Evolutionary conservation across 129 eudicot species (phyloP).

Genomic region (Sambucus nigra): DNA sequence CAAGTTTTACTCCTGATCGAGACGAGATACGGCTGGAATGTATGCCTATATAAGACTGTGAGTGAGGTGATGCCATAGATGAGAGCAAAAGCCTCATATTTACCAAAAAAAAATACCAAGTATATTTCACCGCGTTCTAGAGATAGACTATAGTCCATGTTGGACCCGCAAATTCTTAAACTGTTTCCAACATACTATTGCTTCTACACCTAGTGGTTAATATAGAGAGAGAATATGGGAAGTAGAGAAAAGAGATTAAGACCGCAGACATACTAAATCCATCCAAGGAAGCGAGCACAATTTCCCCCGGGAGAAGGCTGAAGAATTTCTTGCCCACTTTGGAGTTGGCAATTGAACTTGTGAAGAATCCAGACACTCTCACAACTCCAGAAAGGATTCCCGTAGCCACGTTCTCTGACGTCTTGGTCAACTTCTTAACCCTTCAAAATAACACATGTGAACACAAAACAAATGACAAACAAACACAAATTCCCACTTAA

Average conservation of each 20-base stretch:
- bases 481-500: neutral
- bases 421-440: constrained; percentile 71
- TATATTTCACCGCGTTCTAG: no score
- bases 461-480: neutral
- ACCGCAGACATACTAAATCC: constrained; percentile 61
- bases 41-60: no score
- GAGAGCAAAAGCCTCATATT: no score
- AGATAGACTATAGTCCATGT: no score
- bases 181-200: no score
- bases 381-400: constrained; percentile 86
- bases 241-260: neutral
- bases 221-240: no score
- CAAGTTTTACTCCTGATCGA: no score
- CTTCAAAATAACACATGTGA: constrained; percentile 13
- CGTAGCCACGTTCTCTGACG: constrained; percentile 70
- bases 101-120: no score
- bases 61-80: no score
- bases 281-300: constrained; percentile 78
- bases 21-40: no score
- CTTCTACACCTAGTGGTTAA: no score
- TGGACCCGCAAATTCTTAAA: no score
- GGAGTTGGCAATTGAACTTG: constrained; percentile 63
- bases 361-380: constrained; percentile 69
- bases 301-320: constrained; percentile 78
- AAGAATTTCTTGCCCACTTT: constrained; percentile 66